Percentiles rank a stretch among this genome's conserved stretches.
These are phyloP conservation scores for Pythium chondricola DNA, from an alignment of 352 stramenopile genomes.

Conservation along the genomic window DNA sequence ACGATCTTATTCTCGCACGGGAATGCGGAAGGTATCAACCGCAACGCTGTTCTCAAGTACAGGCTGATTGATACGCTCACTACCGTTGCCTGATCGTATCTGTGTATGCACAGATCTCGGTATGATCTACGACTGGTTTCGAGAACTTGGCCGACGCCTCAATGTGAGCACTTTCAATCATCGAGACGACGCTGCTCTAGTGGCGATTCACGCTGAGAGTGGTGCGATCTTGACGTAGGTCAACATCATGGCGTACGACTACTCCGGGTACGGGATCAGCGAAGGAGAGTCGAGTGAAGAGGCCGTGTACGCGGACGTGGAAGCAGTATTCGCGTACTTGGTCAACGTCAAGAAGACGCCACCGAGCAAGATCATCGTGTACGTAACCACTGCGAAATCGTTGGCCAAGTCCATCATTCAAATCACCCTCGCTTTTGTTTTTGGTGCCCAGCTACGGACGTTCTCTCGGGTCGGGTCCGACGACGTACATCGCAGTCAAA, in stretches of 20 bases:
- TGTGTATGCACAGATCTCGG: conserved; percentile 83
- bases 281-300: conserved; percentile 90
- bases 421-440: not conserved
- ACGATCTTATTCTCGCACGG: conserved; percentile 97
- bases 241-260: conserved; percentile 92
- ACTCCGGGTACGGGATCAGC: conserved; percentile 97
- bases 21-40: conserved; percentile 89
- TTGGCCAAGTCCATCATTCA: not conserved
- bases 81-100: too few relatives aligned
- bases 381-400: conserved; percentile 13
- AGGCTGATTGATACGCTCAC: not conserved
- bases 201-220: too few relatives aligned
- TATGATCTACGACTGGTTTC: conserved; percentile 97
- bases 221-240: too few relatives aligned
- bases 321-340: conserved; percentile 95
- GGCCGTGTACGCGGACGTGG: conserved; percentile 93
- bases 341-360: conserved; percentile 88
- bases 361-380: conserved; percentile 94
- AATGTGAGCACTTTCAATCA: too few relatives aligned
- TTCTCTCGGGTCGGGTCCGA: conserved; percentile 92
- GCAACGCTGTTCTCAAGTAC: not conserved
- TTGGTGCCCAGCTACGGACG: conserved; percentile 66
- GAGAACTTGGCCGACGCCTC: conserved; percentile 81
- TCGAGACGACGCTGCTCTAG: too few relatives aligned
- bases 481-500: conserved; percentile 93